Percentiles rank a stretch among this genome's conserved stretches.
Conservation (phyloP, 2,329 filamentous ascomycete species). For the Sclerotinia subarctica region DNA sequence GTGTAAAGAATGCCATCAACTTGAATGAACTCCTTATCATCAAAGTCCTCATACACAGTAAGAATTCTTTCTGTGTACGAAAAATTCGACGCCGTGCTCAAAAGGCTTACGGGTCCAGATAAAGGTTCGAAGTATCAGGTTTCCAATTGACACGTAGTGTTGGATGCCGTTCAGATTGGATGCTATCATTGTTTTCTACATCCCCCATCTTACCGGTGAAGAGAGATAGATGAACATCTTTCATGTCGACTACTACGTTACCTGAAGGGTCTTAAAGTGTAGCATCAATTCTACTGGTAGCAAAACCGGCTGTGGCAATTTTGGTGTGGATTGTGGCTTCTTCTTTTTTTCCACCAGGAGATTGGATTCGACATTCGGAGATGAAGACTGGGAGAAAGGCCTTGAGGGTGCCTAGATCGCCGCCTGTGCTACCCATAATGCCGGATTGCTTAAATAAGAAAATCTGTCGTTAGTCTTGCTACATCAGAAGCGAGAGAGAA, state of each 20-base stretch:
- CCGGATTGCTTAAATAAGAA: background rate
- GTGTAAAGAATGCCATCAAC: too few species aligned
- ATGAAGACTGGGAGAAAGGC: background rate
- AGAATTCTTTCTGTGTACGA: too few species aligned
- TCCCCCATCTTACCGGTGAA: background rate
- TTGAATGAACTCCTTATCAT: too few species aligned
- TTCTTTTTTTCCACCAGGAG: background rate
- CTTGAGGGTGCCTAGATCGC: background rate
- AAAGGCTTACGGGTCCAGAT: too few species aligned
- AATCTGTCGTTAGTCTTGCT: background rate
- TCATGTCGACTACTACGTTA: background rate
- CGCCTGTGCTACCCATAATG: background rate
- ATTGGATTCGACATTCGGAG: background rate
- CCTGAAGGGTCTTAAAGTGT: background rate
- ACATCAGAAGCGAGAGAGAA: background rate
- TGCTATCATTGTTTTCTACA: background rate
- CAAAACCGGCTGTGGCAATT: background rate
- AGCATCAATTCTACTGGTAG: background rate
- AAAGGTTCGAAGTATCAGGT: too few species aligned
- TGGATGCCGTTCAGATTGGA: background rate
- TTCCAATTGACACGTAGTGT: background rate
- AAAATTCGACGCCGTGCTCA: too few species aligned
- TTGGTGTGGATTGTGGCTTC: background rate
- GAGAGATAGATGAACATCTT: background rate
- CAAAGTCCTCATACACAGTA: too few species aligned